Evolutionary conservation across 164 flowering plant species (phyloP).

Genomic region (Houttuynia cordata): DNA sequence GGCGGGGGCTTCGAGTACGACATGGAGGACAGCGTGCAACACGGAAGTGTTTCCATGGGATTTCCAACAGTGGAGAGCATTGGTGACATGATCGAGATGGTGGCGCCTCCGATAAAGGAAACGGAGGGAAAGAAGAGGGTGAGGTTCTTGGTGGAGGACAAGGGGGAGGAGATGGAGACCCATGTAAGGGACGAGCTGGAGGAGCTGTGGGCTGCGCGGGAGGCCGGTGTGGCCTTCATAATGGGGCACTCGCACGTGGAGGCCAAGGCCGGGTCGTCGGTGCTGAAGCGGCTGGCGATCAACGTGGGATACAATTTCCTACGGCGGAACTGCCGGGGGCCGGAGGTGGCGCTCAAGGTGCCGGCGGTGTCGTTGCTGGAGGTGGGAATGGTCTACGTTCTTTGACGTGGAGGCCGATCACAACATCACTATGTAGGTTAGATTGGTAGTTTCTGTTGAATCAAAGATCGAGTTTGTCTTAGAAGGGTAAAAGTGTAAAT

Average conservation of each 20-base stretch:
- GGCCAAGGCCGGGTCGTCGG: slow-evolving; percentile 71
- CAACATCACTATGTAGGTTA: too few species aligned
- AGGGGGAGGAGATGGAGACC: slow-evolving; percentile 11
- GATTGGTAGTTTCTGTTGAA: too few species aligned
- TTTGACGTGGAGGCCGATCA: slow-evolving; percentile 26
- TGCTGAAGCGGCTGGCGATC: slow-evolving; percentile 53
- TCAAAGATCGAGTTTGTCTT: too few species aligned
- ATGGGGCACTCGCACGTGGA: slow-evolving; percentile 76
- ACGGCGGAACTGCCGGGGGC: slow-evolving; percentile 74
- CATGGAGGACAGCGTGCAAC: slow-evolving; percentile 41
- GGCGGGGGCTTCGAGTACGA: slow-evolving; percentile 22
- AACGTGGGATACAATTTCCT: slow-evolving; percentile 65
- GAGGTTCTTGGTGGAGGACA: slow-evolving; percentile 43
- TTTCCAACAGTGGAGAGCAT: slow-evolving; percentile 46
- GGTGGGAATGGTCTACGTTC: slow-evolving; percentile 90
- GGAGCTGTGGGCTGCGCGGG: slow-evolving; percentile 52
- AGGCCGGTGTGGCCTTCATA: slow-evolving; percentile 81
- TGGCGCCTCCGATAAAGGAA: slow-evolving; percentile 6
- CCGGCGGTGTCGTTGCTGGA: slow-evolving; percentile 82
- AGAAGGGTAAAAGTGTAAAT: too few species aligned
- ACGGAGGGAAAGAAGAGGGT: slow-evolving; percentile 27
- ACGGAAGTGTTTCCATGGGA: slow-evolving; percentile 55
- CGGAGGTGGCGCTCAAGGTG: slow-evolving; percentile 70
- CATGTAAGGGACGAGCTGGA: slow-evolving; percentile 47
- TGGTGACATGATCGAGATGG: slow-evolving; percentile 53